Evolutionary conservation across 1,139 yeast genomes (phyloP), one percentile per base, ranked within the genome.

Genomic region (Hemisphaericaspora xylanilytica): DNA sequence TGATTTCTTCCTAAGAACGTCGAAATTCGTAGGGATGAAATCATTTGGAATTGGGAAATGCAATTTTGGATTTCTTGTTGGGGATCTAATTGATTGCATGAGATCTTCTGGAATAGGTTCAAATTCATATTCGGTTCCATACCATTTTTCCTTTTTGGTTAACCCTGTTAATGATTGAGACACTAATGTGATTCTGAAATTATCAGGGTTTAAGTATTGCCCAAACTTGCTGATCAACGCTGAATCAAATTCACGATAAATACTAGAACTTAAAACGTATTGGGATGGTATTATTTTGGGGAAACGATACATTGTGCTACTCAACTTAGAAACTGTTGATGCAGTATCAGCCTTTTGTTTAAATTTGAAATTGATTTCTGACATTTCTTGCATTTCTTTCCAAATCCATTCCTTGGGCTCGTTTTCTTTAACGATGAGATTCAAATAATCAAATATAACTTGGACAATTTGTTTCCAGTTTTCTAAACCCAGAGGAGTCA

Each of bases 1-100:
- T 3, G 55, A 40, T 31, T 72, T 73, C 33, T 63, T 56, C 45
- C 70, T 73, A 24, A 67, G 67, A 5, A 88, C 81, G 1, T 71
- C 70, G 53, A 92, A 88, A 53, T 86, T 72, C 8, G 84, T 76
- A 6, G 97, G 94, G 40, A 92, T 80, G 52, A 88, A 92, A 39
- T 77, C 82, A 59, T 92, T 92, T 15, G 72, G 75, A 5, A 63
- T 65, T 2, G 97, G 97, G 44, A 86, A 65, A 44, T 71, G 75
- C 35, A 87, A 70, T 9, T 58, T 50, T 1, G 65, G 59, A 45
- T 75, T 72, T 5, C 62, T 54, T 2, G 61, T 53, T 3, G 52
- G 59, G 7, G 52, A 51, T 21, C 62, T 50, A 15, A 84, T 52
- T 31, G 56, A 51, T 1, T 58, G 36, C 15, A 66, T 22, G 9